Evolutionary conservation across 768 basidiomycete species (phyloP).

Genomic region (Hydnum rufescens): DNA sequence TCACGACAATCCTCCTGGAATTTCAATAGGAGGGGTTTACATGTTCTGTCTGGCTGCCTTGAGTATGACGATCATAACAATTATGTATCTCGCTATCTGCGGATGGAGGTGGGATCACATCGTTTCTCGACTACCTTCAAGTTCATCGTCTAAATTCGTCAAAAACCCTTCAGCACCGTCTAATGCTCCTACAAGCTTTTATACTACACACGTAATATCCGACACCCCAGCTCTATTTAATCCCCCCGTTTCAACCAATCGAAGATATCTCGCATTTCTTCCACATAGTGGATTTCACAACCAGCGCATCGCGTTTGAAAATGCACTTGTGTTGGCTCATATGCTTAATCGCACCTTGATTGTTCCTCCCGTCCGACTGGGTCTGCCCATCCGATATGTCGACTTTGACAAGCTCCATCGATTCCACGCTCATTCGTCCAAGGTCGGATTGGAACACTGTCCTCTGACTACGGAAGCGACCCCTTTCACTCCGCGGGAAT

Average conservation of each 20-base stretch:
- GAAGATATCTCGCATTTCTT: constrained; percentile 47
- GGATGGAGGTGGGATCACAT: background rate
- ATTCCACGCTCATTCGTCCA: constrained; percentile 27
- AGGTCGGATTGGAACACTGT: constrained; percentile 35
- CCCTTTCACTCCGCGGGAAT: constrained; percentile 28
- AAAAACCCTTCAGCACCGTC: background rate
- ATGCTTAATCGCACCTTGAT: constrained; percentile 60
- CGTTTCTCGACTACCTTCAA: background rate
- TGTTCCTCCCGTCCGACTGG: constrained; percentile 55
- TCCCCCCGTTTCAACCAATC: constrained; percentile 30
- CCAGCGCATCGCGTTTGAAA: constrained; percentile 72
- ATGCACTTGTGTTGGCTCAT: constrained; percentile 52
- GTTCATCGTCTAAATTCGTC: background rate
- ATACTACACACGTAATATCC: background rate
- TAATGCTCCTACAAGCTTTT: background rate
- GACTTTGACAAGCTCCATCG: constrained; percentile 30
- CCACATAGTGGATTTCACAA: constrained; percentile 77
- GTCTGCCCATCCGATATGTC: constrained; percentile 41
- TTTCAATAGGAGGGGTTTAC: too few relatives aligned
- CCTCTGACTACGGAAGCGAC: constrained; percentile 16
- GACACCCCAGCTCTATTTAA: background rate
- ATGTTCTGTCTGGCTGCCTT: background rate
- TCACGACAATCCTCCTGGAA: background rate
- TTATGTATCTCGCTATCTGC: background rate
- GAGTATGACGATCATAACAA: background rate